Conservation (phyloP, 2,329 filamentous ascomycete species). For the Sarocladiaceae sp. region DNA sequence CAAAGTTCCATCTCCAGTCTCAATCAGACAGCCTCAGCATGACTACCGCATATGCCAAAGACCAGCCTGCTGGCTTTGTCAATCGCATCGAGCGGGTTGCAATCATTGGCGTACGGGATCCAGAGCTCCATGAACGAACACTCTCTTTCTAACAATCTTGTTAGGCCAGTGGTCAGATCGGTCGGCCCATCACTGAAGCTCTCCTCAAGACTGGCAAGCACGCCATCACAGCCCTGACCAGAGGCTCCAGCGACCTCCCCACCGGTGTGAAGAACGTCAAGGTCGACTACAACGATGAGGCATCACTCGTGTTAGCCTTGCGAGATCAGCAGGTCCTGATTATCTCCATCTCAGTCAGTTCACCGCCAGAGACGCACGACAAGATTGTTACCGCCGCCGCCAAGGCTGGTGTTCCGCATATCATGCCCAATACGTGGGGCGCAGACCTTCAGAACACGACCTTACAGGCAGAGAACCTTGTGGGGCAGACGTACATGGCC, state of each 20-base stretch:
- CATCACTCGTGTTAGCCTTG: conserved; percentile 44
- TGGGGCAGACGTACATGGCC: conserved; percentile 19
- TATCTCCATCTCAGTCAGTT: conserved; percentile 44
- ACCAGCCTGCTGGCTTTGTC: conserved; percentile 2
- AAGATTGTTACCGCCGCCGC: conserved; percentile 52
- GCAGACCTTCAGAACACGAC: conserved; percentile 32
- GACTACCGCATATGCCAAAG: conserved; percentile 5
- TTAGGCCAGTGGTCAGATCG: conserved; percentile 39
- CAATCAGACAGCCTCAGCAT: not conserved
- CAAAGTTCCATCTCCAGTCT: too few species aligned
- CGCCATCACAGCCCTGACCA: conserved; percentile 46
- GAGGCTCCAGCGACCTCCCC: conserved; percentile 39
- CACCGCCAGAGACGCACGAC: conserved; percentile 39
- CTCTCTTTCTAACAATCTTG: not conserved
- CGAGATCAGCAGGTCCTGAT: conserved; percentile 52
- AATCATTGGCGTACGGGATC: conserved; percentile 8
- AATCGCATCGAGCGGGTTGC: conserved; percentile 8
- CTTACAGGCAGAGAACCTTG: conserved; percentile 29
- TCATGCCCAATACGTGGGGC: conserved; percentile 51
- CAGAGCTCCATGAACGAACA: too few species aligned
- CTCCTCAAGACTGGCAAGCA: conserved; percentile 46
- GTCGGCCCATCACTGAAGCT: conserved; percentile 29
- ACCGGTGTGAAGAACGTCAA: conserved; percentile 34
- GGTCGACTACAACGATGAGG: conserved; percentile 41
- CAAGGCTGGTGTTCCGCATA: conserved; percentile 47